Evolutionary conservation across 192 early-diverging fungal genomes (phyloP), one percentile per base, ranked within the genome.

Genomic region (Umbelopsis vinacea): DNA sequence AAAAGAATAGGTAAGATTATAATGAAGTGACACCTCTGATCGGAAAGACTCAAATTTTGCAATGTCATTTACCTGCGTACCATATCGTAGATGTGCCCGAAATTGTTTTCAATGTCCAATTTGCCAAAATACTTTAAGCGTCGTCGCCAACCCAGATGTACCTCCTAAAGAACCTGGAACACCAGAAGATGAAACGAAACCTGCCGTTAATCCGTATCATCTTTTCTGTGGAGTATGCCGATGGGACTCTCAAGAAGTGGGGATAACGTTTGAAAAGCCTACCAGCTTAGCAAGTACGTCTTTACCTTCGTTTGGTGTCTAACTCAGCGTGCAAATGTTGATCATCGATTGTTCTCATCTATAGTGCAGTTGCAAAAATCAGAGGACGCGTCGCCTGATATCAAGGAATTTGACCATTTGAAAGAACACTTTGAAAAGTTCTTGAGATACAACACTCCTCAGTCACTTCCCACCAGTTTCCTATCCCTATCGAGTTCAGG

Each of bases 91-190:
- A 74, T 97, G 96, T 74, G 92, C 91, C 2, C 87, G 95, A 46
- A 97, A 96, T 74, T 97, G 96, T 79, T 97, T 97, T 71, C 89
- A 96, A 55, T 97, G 96, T 77, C 96, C 96, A 7, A 81, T 89
- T 22, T 97, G 95, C 83, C 86, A 90, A 35, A 91, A 92, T 38
- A 90, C 90, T 8, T 81, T 96, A 21, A 84, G 88, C 0, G 94
- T 95, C 26, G 85, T 92, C 0, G 90, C 90, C 29, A 88, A 86
- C 24, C 77, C 82, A 21, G 84, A 79, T 38, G 33, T 72, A 2
- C 43, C 81, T 3, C 46, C 70, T 37, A 67, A 66, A 11, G 68
- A 60, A 14, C 22, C 78, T 21, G 46, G 78, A 14, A 67, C 68
- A 0, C 12, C 57, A 37, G 57, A 63, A 29, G 33, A 7, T 37